Evolutionary conservation across 2,329 filamentous ascomycete genomes (phyloP).

Genomic region (Apiospora saccharicola): DNA sequence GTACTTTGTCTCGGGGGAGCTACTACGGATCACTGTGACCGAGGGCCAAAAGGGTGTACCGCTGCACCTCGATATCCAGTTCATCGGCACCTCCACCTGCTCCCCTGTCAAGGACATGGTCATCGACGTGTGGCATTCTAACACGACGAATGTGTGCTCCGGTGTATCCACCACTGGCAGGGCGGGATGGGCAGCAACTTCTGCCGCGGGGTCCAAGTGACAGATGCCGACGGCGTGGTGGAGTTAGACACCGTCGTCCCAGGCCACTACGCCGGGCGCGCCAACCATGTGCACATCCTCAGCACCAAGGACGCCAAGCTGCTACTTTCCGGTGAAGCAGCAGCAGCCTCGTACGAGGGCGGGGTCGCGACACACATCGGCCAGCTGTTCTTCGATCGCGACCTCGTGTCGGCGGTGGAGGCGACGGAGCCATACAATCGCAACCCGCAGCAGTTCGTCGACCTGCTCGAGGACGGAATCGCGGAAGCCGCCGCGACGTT

Average conservation of each 20-base stretch:
- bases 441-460: conserved; percentile 4
- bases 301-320: conserved; percentile 50
- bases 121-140: conserved; percentile 59
- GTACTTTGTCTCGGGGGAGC: conserved; percentile 60
- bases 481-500: background rate
- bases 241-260: conserved; percentile 53
- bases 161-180: conserved; percentile 46
- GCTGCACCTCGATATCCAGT: conserved; percentile 58
- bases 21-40: conserved; percentile 55
- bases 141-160: conserved; percentile 55
- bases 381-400: conserved; percentile 71
- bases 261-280: conserved; percentile 52
- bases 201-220: conserved; percentile 50
- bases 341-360: conserved; percentile 58
- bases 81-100: conserved; percentile 62
- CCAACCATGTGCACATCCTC: conserved; percentile 57
- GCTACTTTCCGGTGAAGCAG: conserved; percentile 39
- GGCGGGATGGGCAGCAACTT: conserved; percentile 52
- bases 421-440: background rate
- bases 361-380: conserved; percentile 65
- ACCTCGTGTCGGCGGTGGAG: conserved; percentile 51
- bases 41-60: conserved; percentile 57
- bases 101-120: conserved; percentile 54
- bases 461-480: background rate
- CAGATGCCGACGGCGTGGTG: conserved; percentile 50